A percentile compares a stretch with the other conserved stretches of the same genome.
phyloP scores from a whole-genome alignment of 2,329 filamentous ascomycete genomes.

The Pseudogymnoascus sp. region DNA sequence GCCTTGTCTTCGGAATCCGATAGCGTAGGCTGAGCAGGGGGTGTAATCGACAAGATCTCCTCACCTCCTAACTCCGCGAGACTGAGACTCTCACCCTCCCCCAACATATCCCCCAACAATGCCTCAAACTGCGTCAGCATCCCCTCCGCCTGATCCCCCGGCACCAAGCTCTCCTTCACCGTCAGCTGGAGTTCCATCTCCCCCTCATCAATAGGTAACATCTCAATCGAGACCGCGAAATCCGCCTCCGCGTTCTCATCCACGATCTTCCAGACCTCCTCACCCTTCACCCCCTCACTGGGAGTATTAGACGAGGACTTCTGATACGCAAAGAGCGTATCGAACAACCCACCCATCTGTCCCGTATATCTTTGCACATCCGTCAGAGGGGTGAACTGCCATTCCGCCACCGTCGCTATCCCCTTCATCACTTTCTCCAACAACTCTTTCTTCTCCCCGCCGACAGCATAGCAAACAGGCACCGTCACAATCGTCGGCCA shows the following conservation, averaged over 20 bases:
- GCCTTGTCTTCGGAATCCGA: constrained; percentile 40
- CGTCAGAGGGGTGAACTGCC: constrained; percentile 65
- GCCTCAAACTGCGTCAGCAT: constrained; percentile 67
- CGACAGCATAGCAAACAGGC: constrained; percentile 58
- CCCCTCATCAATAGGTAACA: constrained; percentile 49
- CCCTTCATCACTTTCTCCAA: constrained; percentile 57
- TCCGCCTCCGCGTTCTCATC: constrained; percentile 65
- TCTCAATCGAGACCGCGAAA: constrained; percentile 73
- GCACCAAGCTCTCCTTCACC: constrained; percentile 57
- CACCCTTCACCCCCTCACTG: constrained; percentile 16
- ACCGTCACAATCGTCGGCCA: constrained; percentile 81
- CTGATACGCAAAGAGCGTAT: constrained; percentile 81
- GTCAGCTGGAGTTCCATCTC: constrained; percentile 58
- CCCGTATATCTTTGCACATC: constrained; percentile 68
- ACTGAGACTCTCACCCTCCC: constrained; percentile 30
- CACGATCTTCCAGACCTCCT: constrained; percentile 49
- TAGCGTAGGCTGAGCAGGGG: constrained; percentile 52
- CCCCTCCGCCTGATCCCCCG: constrained; percentile 57
- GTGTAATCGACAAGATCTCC: constrained; percentile 55
- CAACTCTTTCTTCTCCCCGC: constrained; percentile 39
- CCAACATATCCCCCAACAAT: constrained; percentile 52
- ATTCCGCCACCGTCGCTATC: constrained; percentile 56
- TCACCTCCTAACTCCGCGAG: constrained; percentile 27
- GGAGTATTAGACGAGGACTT: constrained; percentile 36
- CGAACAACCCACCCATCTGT: constrained; percentile 62